Evolutionary conservation across 441 rosid genomes (phyloP).

Genomic region (Erysimum cheiri): DNA sequence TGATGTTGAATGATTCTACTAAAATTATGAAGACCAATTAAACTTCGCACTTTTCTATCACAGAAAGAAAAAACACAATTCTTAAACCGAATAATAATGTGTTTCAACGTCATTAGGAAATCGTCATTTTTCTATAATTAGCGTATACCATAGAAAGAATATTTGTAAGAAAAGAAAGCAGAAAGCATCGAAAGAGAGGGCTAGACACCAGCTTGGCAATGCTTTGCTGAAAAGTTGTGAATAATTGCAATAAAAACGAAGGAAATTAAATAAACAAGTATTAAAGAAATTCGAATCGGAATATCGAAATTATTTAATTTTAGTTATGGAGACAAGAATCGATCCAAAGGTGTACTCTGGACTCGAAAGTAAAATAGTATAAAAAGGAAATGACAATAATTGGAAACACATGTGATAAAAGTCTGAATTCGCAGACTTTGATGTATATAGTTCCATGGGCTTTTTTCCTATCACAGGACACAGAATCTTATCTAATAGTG

Average conservation of each 20-base stretch:
- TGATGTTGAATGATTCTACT: slow-evolving; percentile 25
- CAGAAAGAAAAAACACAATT: neutral
- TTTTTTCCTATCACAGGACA: slow-evolving; percentile 10
- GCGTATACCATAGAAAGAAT: neutral
- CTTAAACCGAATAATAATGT: neutral
- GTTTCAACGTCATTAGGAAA: slow-evolving; percentile 4
- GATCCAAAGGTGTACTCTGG: slow-evolving; percentile 41
- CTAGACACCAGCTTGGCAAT: slow-evolving; percentile 22
- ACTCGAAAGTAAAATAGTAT: slow-evolving; percentile 14
- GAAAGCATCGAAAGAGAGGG: neutral
- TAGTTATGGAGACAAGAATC: slow-evolving; percentile 38
- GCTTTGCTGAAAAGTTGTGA: slow-evolving; percentile 34
- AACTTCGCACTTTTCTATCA: slow-evolving; percentile 1
- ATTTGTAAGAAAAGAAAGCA: neutral
- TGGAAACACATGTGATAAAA: slow-evolving; percentile 45
- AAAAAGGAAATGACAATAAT: slow-evolving; percentile 38
- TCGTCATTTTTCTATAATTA: neutral
- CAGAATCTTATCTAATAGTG: slow-evolving; percentile 32
- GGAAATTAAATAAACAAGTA: neutral
- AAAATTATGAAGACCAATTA: neutral
- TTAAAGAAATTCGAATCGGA: slow-evolving; percentile 23
- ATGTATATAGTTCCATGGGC: slow-evolving; percentile 23
- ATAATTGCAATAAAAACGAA: slow-evolving; percentile 31
- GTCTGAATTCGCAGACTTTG: slow-evolving; percentile 37
- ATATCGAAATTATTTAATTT: slow-evolving; percentile 3